Evolutionary conservation across 495 filamentous ascomycete species (phyloP), one percentile per base, ranked within the genome.

Genomic region (Penicillium roqueforti): DNA sequence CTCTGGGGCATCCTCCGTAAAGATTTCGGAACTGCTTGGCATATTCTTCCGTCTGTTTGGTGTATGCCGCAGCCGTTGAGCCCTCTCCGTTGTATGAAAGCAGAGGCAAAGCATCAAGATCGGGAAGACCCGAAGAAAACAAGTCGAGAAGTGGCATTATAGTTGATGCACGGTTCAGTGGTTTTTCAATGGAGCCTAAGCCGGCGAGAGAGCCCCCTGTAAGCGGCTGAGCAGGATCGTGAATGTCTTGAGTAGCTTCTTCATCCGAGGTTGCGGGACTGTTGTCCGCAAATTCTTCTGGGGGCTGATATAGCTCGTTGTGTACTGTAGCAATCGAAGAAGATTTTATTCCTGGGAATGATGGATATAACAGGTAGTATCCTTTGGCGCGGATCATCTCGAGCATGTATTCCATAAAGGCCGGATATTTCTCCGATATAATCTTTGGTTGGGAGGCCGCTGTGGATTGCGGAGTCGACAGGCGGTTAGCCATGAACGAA

Each of bases 361-460:
- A 79, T 2, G 91, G 91, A 63, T 92, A 92, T 0, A 91, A 71
- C 42, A 87, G 79, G 60, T 76, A 84, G 69, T 92, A 95, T 10
- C 87, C 87, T 26, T 83, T 79, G 5, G 79, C 81, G 3, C 85
- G 80, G 48, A 86, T 82, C 31, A 96, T 76, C 61, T 87, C 84
- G 22, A 91, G 76, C 39, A 89, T 67, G 56, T 88, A 82, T 68
- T 93, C 89, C 57, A 89, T 77, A 80, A 89, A 92, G 5, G 88
- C 76, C 6, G 91, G 90, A 45, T 88, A 81, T 51, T 71, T 79
- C 47, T 78, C 79, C 53, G 81, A 85, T 20, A 79, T 60, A 4
- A 67, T n/a, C 54, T 77, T 79, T 11, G 65, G 55, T 11, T 63
- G 53, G 16, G 56, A 28, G 13, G 31, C 31, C 20, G 38, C 20